Evolutionary conservation across 2,329 filamentous ascomycete genomes (phyloP).

Genomic region (Aspergillus ustus): DNA sequence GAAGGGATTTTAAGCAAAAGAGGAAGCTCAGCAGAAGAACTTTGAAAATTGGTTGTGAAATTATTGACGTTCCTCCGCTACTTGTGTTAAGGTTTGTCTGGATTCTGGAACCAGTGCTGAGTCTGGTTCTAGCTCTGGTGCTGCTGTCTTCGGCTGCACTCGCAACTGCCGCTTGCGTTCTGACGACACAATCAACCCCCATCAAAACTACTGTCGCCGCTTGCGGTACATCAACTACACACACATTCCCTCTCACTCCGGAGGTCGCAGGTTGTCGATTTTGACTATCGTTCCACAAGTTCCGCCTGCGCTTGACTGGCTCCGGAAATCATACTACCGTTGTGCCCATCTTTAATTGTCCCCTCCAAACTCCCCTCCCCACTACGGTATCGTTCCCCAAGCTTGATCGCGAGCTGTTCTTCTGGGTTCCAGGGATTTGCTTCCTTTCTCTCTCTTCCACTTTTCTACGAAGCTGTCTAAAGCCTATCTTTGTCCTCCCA

Average conservation of each 20-base stretch:
- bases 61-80: slow-evolving; percentile 15
- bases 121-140: slow-evolving; percentile 20
- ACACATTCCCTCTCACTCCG: slow-evolving; percentile 7
- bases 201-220: slow-evolving; percentile 26
- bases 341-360: slow-evolving; percentile 28
- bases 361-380: slow-evolving; percentile 22
- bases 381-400: slow-evolving; percentile 28
- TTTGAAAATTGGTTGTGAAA: slow-evolving; percentile 7
- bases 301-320: slow-evolving; percentile 17
- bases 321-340: slow-evolving; percentile 31
- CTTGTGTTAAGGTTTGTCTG: slow-evolving; percentile 35
- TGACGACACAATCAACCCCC: slow-evolving; percentile 38
- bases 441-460: slow-evolving; percentile 27
- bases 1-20: slow-evolving; percentile 4
- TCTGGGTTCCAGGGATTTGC: slow-evolving; percentile 32
- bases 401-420: slow-evolving; percentile 8
- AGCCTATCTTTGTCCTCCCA: slow-evolving; percentile 25
- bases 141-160: slow-evolving; percentile 16
- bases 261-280: slow-evolving; percentile 11
- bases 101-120: slow-evolving; percentile 34
- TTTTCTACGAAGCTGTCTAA: slow-evolving; percentile 30
- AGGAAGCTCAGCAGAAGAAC: slow-evolving; percentile 1
- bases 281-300: slow-evolving; percentile 28
- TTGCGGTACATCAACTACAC: slow-evolving; percentile 29
- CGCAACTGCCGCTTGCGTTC: slow-evolving; percentile 42